These are phyloP conservation scores for Fraxinus latifolia DNA, from an alignment of 305 asterid species.

Conservation along the genomic window DNA sequence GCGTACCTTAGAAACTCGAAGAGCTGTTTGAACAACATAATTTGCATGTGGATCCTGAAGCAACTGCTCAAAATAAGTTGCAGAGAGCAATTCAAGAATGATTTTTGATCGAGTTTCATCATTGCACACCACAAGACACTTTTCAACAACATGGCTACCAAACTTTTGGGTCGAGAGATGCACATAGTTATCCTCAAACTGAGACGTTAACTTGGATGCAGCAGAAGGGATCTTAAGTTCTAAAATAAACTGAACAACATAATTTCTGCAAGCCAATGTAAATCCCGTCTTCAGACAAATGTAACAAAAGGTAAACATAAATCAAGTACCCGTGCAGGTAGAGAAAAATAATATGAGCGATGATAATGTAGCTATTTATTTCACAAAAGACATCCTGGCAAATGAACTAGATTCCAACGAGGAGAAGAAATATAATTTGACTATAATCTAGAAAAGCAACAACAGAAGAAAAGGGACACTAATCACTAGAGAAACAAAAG, in stretches of 20 bases:
- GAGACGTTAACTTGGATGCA: constrained; percentile 46
- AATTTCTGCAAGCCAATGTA: constrained; percentile 55
- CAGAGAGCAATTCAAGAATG: constrained; percentile 65
- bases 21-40: constrained; percentile 85
- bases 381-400: background rate
- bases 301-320: background rate
- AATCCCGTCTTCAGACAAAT: background rate
- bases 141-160: constrained; percentile 91
- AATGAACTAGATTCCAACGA: background rate
- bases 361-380: background rate
- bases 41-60: constrained; percentile 95
- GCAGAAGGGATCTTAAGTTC: constrained; percentile 67
- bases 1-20: constrained; percentile 65
- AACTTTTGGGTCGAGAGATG: constrained; percentile 76
- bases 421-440: background rate
- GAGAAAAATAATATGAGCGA: background rate
- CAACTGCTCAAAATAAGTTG: constrained; percentile 71
- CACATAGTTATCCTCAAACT: constrained; percentile 68
- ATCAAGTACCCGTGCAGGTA: background rate
- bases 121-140: constrained; percentile 52
- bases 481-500: background rate
- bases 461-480: background rate
- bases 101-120: constrained; percentile 53
- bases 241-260: constrained; percentile 80
- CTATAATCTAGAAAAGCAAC: background rate